A percentile compares a stretch with the other conserved stretches of the same genome.
Conservation (phyloP, 78 protist genomes). For the Protostelium mycophagum region DNA sequence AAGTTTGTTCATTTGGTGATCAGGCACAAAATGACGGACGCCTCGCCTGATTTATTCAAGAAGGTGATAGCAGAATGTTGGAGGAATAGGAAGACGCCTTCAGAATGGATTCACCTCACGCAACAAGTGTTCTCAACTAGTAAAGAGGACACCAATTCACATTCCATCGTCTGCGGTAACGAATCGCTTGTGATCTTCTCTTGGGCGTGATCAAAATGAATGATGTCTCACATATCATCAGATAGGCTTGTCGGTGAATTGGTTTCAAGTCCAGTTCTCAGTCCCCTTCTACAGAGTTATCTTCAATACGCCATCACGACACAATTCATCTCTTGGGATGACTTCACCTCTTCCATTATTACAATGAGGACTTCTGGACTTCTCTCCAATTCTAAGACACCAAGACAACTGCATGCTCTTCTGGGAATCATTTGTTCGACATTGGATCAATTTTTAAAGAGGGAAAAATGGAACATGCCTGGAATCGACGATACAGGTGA, state of each 20-base stretch:
- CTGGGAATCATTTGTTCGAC: not conserved
- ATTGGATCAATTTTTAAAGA: not conserved
- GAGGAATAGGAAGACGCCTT: not conserved
- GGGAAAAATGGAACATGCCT: not conserved
- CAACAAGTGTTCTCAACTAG: not conserved
- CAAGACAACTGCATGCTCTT: not conserved
- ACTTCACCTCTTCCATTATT: too few relatives aligned
- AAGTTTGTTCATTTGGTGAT: too few relatives aligned
- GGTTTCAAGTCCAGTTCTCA: not conserved
- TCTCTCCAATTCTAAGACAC: too few relatives aligned
- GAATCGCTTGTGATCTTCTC: not conserved
- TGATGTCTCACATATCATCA: not conserved
- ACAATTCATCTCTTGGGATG: not conserved
- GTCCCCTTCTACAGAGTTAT: not conserved
- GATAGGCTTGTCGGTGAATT: not conserved
- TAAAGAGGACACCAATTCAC: not conserved
- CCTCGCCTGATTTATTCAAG: too few relatives aligned
- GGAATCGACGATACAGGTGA: too few relatives aligned
- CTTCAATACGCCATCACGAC: not conserved
- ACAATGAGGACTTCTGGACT: too few relatives aligned
- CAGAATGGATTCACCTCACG: not conserved
- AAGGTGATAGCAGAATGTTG: not conserved
- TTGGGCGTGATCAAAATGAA: too few relatives aligned
- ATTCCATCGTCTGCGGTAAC: not conserved
- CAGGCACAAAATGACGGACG: too few relatives aligned